Percentiles rank a stretch among this genome's conserved stretches.
Conservation (phyloP, 108 stramenopile genomes). For the Chaetoceros muelleri region DNA sequence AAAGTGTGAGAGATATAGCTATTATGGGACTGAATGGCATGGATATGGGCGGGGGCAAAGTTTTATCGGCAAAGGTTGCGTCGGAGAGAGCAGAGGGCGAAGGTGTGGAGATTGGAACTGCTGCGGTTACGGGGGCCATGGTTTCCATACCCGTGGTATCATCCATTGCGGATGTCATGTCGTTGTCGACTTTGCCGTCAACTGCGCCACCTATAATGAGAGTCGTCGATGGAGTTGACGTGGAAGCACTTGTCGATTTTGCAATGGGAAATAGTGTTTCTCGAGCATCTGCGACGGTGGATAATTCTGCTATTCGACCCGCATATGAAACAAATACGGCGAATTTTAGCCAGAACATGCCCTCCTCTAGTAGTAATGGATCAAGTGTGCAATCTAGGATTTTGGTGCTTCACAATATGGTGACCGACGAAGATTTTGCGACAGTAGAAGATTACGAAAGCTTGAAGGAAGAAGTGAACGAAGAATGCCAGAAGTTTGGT, state of each 20-base stretch:
- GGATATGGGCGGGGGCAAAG: conserved; percentile 90
- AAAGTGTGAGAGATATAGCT: conserved; percentile 66
- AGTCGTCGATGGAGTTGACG: conserved; percentile 59
- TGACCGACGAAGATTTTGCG: conserved; percentile 84
- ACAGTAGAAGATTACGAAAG: conserved; percentile 78
- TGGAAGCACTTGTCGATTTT: conserved; percentile 66
- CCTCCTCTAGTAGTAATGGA: conserved; percentile 1
- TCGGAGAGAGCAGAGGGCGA: conserved; percentile 16
- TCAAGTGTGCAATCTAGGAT: conserved; percentile 33
- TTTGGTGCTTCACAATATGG: conserved; percentile 95
- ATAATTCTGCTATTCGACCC: conserved; percentile 52
- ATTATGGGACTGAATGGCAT: conserved; percentile 93
- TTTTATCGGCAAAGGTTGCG: conserved; percentile 80
- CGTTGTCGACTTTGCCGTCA: conserved; percentile 5
- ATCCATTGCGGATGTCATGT: not conserved
- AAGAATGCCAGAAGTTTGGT: conserved; percentile 78
- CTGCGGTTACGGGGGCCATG: conserved; percentile 7
- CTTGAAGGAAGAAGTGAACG: conserved; percentile 67
- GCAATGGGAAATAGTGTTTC: conserved; percentile 51
- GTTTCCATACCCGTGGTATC: conserved; percentile 11
- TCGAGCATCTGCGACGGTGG: conserved; percentile 46
- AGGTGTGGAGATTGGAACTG: conserved; percentile 2
- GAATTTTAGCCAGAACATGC: not conserved
- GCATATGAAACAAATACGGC: conserved; percentile 28
- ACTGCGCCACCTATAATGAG: conserved; percentile 20